Evolutionary conservation across 805 yeast genomes (phyloP), one percentile per base, ranked within the genome.

Genomic region (Candida ponderosae): DNA sequence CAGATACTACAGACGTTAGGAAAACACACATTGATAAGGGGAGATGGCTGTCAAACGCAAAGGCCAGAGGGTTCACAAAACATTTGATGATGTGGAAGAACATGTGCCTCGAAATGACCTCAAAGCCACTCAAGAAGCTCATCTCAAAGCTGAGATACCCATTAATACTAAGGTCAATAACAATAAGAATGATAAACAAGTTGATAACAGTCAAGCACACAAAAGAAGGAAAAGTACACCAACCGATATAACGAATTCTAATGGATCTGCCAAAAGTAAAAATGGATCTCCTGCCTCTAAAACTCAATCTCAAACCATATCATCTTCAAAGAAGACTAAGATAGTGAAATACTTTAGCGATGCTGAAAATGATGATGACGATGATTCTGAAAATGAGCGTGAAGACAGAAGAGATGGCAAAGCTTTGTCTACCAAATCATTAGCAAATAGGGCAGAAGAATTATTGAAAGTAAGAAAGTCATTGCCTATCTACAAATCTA

Each of bases 401-500:
- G 51, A 41, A 36, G 29, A 17, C 27, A 13, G 27, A 38, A 43
- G 45, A 37, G 51, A 48, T 20, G 41, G 43, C 2, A 40, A 42
- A 20, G 36, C 36, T 11, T n/a, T 36, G n/a, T 35, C 40, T 9
- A 21, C 35, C 3, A 41, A 46, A 7, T 54, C 62, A 32, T 42
- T 78, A 26, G 56, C 58, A 33, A 34, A 39, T 4, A 51, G 55
- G 54, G 53, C 77, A 45, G 40, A 68, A 5, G 59, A 63, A 16
- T 61, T 86, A 14, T 60, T 78, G 4, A 60, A 67, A 31, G 57
- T 70, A 2, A 64, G 96, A 41, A 56, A 72, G 45, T 63, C 70
- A 0, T 66, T 89, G 32, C 97, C 97, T 0, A 85, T 89, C 20
- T 87, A 70, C 58, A 77, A 73, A 46, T 85, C 84, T 43, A 76